Evolutionary conservation across 1,284 basidiomycete species (phyloP), one percentile per base, ranked within the genome.

Genomic region (Cutaneotrichosporon curvatum): DNA sequence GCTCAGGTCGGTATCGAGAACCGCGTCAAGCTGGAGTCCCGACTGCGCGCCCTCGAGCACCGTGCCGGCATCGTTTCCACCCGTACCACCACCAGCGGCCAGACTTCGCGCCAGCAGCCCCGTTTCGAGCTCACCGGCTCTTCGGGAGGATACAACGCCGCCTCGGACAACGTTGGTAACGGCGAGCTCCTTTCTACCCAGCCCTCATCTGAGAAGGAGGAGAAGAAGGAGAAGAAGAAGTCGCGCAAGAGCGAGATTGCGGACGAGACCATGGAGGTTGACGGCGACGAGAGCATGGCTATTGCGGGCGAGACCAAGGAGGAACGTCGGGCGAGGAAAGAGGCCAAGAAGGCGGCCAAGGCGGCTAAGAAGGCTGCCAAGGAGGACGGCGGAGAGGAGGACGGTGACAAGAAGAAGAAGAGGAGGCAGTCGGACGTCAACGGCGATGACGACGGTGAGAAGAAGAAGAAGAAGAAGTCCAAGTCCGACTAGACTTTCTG

Each of bases 1-100:
- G 82, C 88, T 0, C 81, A 88, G 59, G 83, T 97, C 64, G 94
- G 94, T 56, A 75, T 96, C 56, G 87, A 91, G 65, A 88, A 91
- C 72, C 87, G 94, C 39, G 82, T 85, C 55, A 96, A 95, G 74
- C 83, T 98, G 54, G 95, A 98, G 73, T 87, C 89, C 15, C 84
- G 94, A 34, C 75, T 98, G 37, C 87, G 90, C 31, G 83, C 84
- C 2, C 79, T 98, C 38, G 92, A 98, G 68, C 78, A 85, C 63
- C 83, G 87, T 55, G 76, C 78, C 38, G 90, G 91, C 52, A 77
- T 82, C 35, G 76, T 80, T 23, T 72, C 68, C 73, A 79, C 59
- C 75, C 81, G 58, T 78, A 83, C 57, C 75, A 80, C 59, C 79
- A 82, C 70, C 43, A 54, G 60, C 33, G 70, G 68, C 35, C 75